phyloP scores from a whole-genome alignment of 176 grass and related monocot genomes.

The Musa itinerans region DNA sequence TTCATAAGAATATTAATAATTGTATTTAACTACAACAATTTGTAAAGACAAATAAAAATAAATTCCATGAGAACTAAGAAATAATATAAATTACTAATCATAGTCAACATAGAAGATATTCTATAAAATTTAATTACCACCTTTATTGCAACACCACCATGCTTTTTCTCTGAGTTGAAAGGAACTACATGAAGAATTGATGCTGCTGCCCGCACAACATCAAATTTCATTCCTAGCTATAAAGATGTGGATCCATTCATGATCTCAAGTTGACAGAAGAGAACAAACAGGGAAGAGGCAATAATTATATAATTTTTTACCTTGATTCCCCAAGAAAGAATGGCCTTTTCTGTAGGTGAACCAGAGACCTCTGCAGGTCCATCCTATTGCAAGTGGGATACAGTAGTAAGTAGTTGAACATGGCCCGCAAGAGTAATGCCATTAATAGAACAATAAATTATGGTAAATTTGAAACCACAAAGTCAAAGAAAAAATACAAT shows the following conservation, averaged over 20 bases:
- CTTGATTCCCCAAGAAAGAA: constrained; percentile 76
- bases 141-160: constrained; percentile 56
- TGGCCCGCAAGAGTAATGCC: not conserved
- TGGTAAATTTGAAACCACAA: not conserved
- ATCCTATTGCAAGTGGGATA: constrained; percentile 26
- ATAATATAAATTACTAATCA: not conserved
- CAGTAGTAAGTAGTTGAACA: not conserved
- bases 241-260: constrained; percentile 13
- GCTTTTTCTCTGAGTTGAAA: constrained; percentile 90
- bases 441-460: not conserved
- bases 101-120: not conserved
- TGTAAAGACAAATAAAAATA: too few species aligned
- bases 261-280: not conserved
- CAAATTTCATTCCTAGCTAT: constrained; percentile 82
- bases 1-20: too few species aligned
- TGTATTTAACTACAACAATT: too few species aligned
- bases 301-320: constrained; percentile 29
- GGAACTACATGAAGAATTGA: constrained; percentile 69
- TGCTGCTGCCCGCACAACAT: constrained; percentile 52
- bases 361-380: constrained; percentile 62
- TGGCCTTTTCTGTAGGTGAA: constrained; percentile 90
- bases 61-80: not conserved
- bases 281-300: constrained; percentile 15
- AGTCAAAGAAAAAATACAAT: not conserved
- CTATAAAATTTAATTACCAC: constrained; percentile 30